These are phyloP conservation scores for Malus hybrid DNA, from an alignment of 331 rosid species.

Conservation along the genomic window DNA sequence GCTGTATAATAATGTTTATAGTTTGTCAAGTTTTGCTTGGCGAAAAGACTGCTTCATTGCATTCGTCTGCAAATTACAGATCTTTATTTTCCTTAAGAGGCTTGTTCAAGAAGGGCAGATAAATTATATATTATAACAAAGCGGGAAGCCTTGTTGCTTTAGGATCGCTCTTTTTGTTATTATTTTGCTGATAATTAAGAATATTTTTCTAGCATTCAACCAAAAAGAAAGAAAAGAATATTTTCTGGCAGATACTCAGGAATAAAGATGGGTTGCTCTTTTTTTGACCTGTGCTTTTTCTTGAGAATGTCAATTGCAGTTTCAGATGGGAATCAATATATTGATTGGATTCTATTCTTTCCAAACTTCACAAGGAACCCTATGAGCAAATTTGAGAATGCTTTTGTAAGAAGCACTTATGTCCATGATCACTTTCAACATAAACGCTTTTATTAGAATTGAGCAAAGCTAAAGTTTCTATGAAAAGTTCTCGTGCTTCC, in stretches of 20 bases:
- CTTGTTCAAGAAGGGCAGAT: background rate
- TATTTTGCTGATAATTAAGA: background rate
- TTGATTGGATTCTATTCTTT: background rate
- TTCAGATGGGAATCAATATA: background rate
- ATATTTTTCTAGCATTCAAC: background rate
- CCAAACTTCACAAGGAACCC: background rate
- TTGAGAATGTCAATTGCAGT: background rate
- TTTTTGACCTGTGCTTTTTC: background rate
- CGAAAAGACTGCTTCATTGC: background rate
- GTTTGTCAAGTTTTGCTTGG: background rate
- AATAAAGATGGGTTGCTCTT: background rate
- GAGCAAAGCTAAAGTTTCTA: background rate
- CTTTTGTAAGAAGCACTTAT: background rate
- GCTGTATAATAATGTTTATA: background rate
- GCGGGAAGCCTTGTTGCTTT: background rate
- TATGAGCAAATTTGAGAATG: background rate
- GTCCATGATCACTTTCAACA: background rate
- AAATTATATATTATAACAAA: too few species aligned
- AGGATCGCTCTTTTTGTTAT: too few species aligned
- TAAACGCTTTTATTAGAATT: background rate
- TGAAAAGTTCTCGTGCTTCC: too few species aligned
- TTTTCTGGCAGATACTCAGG: background rate
- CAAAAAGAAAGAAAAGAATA: background rate
- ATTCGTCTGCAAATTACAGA: background rate
- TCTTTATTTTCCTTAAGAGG: background rate